These are phyloP conservation scores for Fusarium setosum DNA, from an alignment of 2,329 filamentous ascomycete genomes.

Conservation along the genomic window DNA sequence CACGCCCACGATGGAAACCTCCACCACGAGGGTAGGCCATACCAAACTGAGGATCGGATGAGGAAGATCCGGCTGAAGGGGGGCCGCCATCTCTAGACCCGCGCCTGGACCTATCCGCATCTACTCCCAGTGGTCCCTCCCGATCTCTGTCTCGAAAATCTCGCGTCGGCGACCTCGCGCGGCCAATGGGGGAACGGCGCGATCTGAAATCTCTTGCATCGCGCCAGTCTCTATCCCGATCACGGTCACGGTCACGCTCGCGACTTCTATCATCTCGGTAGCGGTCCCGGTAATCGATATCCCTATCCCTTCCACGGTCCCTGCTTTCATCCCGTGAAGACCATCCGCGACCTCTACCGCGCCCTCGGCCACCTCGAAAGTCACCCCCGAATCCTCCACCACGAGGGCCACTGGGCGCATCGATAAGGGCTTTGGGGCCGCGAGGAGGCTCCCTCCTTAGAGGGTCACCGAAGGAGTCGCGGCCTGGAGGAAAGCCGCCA, in stretches of 20 bases:
- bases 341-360: constrained; percentile 70
- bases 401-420: constrained; percentile 74
- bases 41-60: constrained; percentile 73
- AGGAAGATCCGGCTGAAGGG: constrained; percentile 76
- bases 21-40: constrained; percentile 64
- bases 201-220: constrained; percentile 52
- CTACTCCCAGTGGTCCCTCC: constrained; percentile 70
- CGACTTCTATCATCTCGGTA: constrained; percentile 70
- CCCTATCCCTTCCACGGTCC: constrained; percentile 69
- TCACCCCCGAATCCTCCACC: constrained; percentile 75
- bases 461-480: constrained; percentile 68
- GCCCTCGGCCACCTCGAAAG: constrained; percentile 64
- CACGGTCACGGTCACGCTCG: constrained; percentile 68
- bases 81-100: constrained; percentile 78
- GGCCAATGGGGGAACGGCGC: constrained; percentile 68
- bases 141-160: constrained; percentile 72
- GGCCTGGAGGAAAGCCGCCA: constrained; percentile 69
- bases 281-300: constrained; percentile 68
- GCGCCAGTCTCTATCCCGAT: constrained; percentile 62
- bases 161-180: constrained; percentile 74
- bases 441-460: constrained; percentile 78
- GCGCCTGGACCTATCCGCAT: constrained; percentile 74
- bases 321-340: constrained; percentile 69
- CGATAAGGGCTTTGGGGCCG: constrained; percentile 82
- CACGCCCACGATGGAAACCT: constrained; percentile 66